Percentiles rank a stretch among this genome's conserved stretches.
These are phyloP conservation scores for Pythium graminicola DNA, from an alignment of 352 stramenopile species.

Conservation along the genomic window DNA sequence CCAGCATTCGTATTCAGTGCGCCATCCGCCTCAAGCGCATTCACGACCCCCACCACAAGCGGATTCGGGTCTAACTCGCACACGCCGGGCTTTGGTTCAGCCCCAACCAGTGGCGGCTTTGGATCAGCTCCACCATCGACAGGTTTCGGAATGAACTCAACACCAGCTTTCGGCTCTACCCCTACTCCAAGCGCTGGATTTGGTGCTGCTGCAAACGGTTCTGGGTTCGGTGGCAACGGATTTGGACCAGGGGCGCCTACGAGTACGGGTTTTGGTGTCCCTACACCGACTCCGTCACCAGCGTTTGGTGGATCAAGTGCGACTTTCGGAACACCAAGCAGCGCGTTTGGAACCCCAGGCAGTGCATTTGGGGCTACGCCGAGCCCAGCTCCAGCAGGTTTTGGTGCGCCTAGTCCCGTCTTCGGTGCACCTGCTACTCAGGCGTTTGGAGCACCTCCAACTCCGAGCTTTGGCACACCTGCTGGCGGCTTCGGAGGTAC, in stretches of 20 bases:
- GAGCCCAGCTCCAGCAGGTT: slow-evolving; percentile 19
- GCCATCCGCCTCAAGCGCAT: slow-evolving; percentile 16
- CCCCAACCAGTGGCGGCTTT: slow-evolving; percentile 9
- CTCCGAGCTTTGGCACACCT: slow-evolving; percentile 20
- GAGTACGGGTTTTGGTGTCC: slow-evolving; percentile 12
- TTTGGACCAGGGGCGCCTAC: slow-evolving; percentile 9
- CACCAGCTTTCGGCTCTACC: slow-evolving; percentile 31
- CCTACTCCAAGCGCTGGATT: slow-evolving; percentile 19
- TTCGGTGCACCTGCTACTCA: slow-evolving; percentile 16
- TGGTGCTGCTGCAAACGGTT: slow-evolving; percentile 11
- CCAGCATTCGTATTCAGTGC: slow-evolving; percentile 19
- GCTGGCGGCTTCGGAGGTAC: slow-evolving; percentile 31
- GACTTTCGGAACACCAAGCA: slow-evolving; percentile 16
- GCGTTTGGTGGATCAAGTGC: slow-evolving; percentile 18
- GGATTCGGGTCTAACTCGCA: slow-evolving; percentile 30
- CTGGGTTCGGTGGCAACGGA: slow-evolving; percentile 18
- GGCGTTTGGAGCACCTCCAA: slow-evolving; percentile 20
- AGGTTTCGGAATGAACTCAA: slow-evolving; percentile 31
- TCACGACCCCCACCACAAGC: slow-evolving; percentile 25
- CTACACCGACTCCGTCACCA: slow-evolving; percentile 23
- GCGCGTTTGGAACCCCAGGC: slow-evolving; percentile 22
- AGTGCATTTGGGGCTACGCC: slow-evolving; percentile 23
- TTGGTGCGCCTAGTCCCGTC: slow-evolving; percentile 10
- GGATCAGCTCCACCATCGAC: slow-evolving; percentile 20
- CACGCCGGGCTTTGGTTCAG: slow-evolving; percentile 18